Evolutionary conservation across 2,329 filamentous ascomycete genomes (phyloP), one percentile per base, ranked within the genome.

Genomic region (Cyphellophora attinorum): DNA sequence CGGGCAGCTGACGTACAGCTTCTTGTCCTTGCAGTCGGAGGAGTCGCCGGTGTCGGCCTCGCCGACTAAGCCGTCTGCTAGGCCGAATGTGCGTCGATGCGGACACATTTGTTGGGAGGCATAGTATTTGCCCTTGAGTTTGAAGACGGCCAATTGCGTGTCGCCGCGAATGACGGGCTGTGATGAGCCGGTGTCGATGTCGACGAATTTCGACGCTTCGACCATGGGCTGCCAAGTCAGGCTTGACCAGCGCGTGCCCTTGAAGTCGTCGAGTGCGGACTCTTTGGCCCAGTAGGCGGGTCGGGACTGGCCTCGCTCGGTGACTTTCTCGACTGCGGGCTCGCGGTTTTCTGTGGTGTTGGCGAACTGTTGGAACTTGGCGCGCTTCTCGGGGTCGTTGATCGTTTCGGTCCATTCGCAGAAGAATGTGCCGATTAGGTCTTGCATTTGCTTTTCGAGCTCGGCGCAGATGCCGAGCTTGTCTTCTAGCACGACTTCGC

Each of bases 61-160:
- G 27, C 88, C 86, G 30, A 94, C 72, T 6, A 94, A 64, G 2
- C 85, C 85, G 54, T 94, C 88, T 0, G 81, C 81, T 16, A 94
- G 74, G n/a, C 88, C 80, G 51, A 94, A 94, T 1, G 85, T 79
- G 8, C 85, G 79, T 61, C 89, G 91, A 63, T 93, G 85, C 6
- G 86, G 86, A 56, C 86, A 94, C 86, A 94, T 94, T 55, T 94
- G 85, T 62, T 94, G 86, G 11, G 81, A 82, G 39, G 83, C 82
- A 57, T 89, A 89, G 67, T 79, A 93, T 35, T 72, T 73, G 13
- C 85, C 85, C 35, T 75, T 74, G 42, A 93, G 72, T 50, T 85
- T 82, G 74, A 88, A 94, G 34, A 94, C 65, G 5, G 86, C 85
- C 2, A 94, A 71, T 58, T 94, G 86, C 0, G 85, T 93, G 56